phyloP scores from a whole-genome alignment of 2,329 filamentous ascomycete genomes.

The Westerdykella sp. region DNA sequence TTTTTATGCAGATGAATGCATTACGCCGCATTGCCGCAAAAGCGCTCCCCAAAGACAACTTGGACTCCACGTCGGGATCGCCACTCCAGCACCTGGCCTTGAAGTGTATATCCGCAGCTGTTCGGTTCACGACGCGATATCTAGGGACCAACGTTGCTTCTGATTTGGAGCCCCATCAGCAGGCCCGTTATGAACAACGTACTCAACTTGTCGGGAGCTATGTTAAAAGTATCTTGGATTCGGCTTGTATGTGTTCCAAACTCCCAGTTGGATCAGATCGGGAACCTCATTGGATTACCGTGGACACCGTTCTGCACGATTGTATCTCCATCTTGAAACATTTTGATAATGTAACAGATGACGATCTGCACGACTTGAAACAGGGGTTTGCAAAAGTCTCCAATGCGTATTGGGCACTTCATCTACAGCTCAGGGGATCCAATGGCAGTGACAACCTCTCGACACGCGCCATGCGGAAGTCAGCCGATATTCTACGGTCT shows the following conservation, averaged over 20 bases:
- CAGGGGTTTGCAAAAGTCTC: constrained; percentile 57
- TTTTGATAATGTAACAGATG: constrained; percentile 15
- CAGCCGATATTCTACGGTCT: constrained; percentile 56
- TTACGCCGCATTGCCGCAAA: constrained; percentile 28
- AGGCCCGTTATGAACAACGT: constrained; percentile 18
- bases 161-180: constrained; percentile 13
- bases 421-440: constrained; percentile 44
- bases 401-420: constrained; percentile 63
- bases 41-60: constrained; percentile 14
- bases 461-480: constrained; percentile 55
- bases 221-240: constrained; percentile 32
- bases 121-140: constrained; percentile 32
- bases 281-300: constrained; percentile 23
- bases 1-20: constrained; percentile 32
- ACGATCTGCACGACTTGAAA: constrained; percentile 11
- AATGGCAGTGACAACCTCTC: constrained; percentile 41
- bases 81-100: constrained; percentile 13
- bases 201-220: constrained; percentile 21
- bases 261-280: constrained; percentile 11
- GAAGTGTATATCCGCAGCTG: constrained; percentile 21
- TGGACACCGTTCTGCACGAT: constrained; percentile 30
- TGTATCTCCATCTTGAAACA: constrained; percentile 23
- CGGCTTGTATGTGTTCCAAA: constrained; percentile 30
- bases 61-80: constrained; percentile 1
- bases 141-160: constrained; percentile 15